Evolutionary conservation across 2,329 filamentous ascomycete species (phyloP), one percentile per base, ranked within the genome.

Genomic region (Capronia coronata): DNA sequence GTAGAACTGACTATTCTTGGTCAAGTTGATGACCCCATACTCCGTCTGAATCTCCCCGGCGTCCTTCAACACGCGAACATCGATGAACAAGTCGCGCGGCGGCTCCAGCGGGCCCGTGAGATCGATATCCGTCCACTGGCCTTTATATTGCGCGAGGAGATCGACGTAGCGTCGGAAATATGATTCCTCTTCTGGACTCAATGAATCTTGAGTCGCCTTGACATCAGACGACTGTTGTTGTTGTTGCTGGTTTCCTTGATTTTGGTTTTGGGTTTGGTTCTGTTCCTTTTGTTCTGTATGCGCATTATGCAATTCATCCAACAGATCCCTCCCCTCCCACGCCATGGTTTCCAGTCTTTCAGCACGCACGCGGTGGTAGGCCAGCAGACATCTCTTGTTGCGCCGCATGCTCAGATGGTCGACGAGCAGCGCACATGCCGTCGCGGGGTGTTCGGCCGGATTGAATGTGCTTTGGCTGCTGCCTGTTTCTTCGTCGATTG

Each of bases 31-130:
- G 10, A 90, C 87, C 13, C 93, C 93, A 65, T 98, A 98, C 75
- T 98, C 94, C 0, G 93, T 98, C 71, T 98, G 91, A 57, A 98
- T 96, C 73, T 98, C 93, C 3, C 94, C 93, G 1, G 91, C 93
- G 72, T 98, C 93, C 67, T 93, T 96, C 57, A 98, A 71, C 42
- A 98, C 93, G 40, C 93, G 77, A 29, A 98, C 93, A 67, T 98
- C 93, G 62, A 98, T 94, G 67, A 97, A 98, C 46, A 98, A 72
- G 68, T 98, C 93, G 61, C 82, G 81, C n/a, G 93, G 93, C 19
- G 93, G 93, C 64, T 95, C 89, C 64, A 98, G 73, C 63, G 86
- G 93, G 25, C 93, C 93, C 2, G 93, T 96, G 47, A 98, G 73
- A 68, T 98, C 93, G 59, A 98, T 86, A 65, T 98, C 93, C 16